Base-by-base conservation (phyloP, 768 basidiomycete genomes). In the Kwoniella bestiolae region DNA sequence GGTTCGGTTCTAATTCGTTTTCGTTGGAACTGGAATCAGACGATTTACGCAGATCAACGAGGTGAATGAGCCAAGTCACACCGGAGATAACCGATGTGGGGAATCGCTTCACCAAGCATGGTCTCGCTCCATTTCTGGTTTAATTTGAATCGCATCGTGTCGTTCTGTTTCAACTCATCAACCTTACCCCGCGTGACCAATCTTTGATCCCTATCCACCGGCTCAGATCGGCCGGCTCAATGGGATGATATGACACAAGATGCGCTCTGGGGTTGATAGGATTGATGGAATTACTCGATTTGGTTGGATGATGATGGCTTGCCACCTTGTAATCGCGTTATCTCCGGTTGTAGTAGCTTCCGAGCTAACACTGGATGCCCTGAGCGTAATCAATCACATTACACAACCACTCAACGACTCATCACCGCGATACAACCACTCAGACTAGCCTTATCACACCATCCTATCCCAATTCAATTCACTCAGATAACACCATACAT, bases 311-410 rank as follows among this genome's bases (percentile, higher is more conserved):
- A 41, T 41, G 38, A 41, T 59, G 41, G 25, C 35, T 25, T 11
- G 44, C 41, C 52, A 55, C 26, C 46, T 25, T 21, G 46, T 18
- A n/a, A 32, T 41, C 58, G 45, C 58, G 58, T 60, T 60, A 60
- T 60, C 58, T 60, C 58, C 58, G 58, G 58, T 49, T 60, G 46
- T 49, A 60, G 45, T 58, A 58, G 56, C n/a, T 34, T 58, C 56
- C 31, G 45, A 49, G 29, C 31, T 60, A 35, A 34, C n/a, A 25
- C 28, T 34, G 7, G 6, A 31, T 38, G 23, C 44, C 56, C 35
- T 49, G 45, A 47, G 50, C 26, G 50, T 49, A 29, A 53, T 32
- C 25, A 31, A 31, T 31, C 28, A 31, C 7, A 31, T 29, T n/a
- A n/a, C n/a, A n/a, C n/a, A n/a, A n/a, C 52, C 29, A 18, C 29